These are phyloP conservation scores for Pyricularia sp. DNA, from an alignment of 2,329 filamentous ascomycete genomes.

Conservation along the genomic window DNA sequence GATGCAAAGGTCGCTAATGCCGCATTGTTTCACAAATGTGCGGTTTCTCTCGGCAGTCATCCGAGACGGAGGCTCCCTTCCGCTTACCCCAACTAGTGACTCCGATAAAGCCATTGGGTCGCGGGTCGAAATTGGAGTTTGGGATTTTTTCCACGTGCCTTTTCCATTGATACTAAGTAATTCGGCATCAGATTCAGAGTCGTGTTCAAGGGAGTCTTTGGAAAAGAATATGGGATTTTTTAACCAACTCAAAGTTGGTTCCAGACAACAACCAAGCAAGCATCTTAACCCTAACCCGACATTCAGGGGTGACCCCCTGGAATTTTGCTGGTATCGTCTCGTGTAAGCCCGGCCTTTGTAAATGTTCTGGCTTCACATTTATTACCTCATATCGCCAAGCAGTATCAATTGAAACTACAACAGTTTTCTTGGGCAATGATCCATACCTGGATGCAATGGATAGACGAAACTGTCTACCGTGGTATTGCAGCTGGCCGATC, in stretches of 20 bases:
- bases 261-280: neutral
- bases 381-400: neutral
- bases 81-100: neutral
- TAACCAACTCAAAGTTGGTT: neutral
- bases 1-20: neutral
- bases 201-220: neutral
- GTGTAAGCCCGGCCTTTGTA: neutral
- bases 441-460: neutral
- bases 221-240: neutral
- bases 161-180: neutral
- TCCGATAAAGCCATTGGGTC: neutral
- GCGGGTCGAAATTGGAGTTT: neutral
- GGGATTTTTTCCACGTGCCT: neutral
- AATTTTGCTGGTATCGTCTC: neutral
- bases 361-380: neutral
- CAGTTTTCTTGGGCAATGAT: neutral
- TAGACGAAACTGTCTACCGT: neutral
- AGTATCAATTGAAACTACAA: neutral
- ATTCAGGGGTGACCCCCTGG: neutral
- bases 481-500: too few relatives aligned
- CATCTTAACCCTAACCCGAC: neutral
- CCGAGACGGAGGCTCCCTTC: neutral
- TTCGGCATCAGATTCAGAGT: neutral
- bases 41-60: neutral
- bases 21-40: neutral